Conservation (phyloP, 371 early-diverging fungal genomes). For the Zancudomyces culisetae region DNA sequence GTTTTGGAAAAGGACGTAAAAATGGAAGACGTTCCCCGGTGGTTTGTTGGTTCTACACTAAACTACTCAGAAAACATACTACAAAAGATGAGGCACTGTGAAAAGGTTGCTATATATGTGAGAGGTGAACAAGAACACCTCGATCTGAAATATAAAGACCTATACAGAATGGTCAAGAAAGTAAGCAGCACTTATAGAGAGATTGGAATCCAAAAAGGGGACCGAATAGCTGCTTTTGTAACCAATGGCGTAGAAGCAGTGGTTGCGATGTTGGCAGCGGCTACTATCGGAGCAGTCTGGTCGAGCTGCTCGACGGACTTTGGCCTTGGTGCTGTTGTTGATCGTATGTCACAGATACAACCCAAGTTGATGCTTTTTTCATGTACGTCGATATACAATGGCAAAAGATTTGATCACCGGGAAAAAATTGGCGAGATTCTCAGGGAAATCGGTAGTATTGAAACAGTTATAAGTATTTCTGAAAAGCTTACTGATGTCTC, state of each 20-base stretch:
- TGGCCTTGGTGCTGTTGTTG: constrained; percentile 77
- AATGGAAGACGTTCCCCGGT: constrained; percentile 73
- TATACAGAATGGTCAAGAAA: constrained; percentile 37
- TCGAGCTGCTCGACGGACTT: constrained; percentile 91
- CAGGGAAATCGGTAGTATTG: constrained; percentile 3
- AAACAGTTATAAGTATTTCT: neutral
- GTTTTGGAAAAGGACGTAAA: constrained; percentile 40
- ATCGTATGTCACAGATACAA: constrained; percentile 85
- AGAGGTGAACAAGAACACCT: constrained; percentile 27
- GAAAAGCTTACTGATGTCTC: neutral
- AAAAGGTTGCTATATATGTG: constrained; percentile 52
- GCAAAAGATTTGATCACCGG: constrained; percentile 60
- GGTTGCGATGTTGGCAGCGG: constrained; percentile 78
- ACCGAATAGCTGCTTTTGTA: constrained; percentile 83
- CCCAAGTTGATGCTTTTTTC: constrained; percentile 85
- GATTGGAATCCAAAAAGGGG: constrained; percentile 57
- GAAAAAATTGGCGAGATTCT: constrained; percentile 54
- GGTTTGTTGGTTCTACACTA: constrained; percentile 69
- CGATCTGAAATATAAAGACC: constrained; percentile 50
- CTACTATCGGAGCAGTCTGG: constrained; percentile 91
- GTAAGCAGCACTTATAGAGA: constrained; percentile 52
- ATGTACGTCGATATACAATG: constrained; percentile 77
- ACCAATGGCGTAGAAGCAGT: constrained; percentile 78
- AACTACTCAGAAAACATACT: constrained; percentile 88
- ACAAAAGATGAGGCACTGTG: constrained; percentile 25